These are phyloP conservation scores for Clavariopsis aquatica DNA, from an alignment of 495 filamentous ascomycete genomes.

Conservation along the genomic window DNA sequence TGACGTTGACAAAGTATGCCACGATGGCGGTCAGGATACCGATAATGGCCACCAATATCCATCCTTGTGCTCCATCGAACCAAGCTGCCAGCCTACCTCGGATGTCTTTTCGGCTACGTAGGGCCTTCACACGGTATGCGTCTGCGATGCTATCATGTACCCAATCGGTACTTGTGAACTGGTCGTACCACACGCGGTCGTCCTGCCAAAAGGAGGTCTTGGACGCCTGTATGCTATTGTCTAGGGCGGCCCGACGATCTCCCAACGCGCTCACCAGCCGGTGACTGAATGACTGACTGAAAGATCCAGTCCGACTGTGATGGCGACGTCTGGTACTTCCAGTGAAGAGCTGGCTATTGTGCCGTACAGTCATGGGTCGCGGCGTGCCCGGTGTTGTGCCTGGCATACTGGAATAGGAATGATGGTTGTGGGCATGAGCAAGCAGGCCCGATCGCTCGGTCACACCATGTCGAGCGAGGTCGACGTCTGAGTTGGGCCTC, in stretches of 20 bases:
- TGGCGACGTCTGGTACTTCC: constrained; percentile 36
- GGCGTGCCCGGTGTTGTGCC: constrained; percentile 42
- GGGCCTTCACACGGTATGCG: constrained; percentile 78
- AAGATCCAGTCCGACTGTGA: constrained; percentile 41
- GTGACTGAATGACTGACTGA: constrained; percentile 42
- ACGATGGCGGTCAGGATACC: constrained; percentile 82
- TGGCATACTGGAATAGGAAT: constrained; percentile 40
- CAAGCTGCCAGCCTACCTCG: constrained; percentile 73
- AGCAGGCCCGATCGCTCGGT: constrained; percentile 37
- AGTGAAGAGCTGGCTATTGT: constrained; percentile 33
- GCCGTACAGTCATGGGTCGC: constrained; percentile 26
- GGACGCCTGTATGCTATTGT: constrained; percentile 36
- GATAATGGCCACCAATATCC: constrained; percentile 89
- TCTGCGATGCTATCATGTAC: constrained; percentile 97
- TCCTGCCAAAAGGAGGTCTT: constrained; percentile 52
- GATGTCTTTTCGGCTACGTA: constrained; percentile 79
- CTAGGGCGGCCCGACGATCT: constrained; percentile 4
- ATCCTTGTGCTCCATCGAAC: constrained; percentile 90
- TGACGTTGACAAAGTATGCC: constrained; percentile 86
- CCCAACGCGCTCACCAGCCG: constrained; percentile 43
- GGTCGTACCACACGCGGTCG: constrained; percentile 97
- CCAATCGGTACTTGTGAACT: constrained; percentile 98
- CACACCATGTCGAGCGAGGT: constrained; percentile 19
- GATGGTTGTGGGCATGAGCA: constrained; percentile 20
- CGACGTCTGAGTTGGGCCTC: constrained; percentile 24